These are phyloP conservation scores for Nigrospora sphaerica DNA, from an alignment of 2,329 filamentous ascomycete genomes.

Conservation along the genomic window DNA sequence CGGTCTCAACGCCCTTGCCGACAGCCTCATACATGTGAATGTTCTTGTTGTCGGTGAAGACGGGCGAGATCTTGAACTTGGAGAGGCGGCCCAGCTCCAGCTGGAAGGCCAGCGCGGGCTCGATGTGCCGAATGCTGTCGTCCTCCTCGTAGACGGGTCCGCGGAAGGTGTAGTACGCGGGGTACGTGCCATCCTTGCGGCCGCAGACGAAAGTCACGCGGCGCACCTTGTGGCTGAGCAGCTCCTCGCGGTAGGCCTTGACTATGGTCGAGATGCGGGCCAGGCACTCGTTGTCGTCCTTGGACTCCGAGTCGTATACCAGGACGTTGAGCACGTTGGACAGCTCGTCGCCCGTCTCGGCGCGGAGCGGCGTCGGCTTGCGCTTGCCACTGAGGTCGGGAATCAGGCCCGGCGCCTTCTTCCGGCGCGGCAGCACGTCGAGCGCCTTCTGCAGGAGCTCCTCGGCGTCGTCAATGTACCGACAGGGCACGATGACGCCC, in stretches of 20 bases:
- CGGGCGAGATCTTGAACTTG: slow-evolving; percentile 97
- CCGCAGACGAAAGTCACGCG: slow-evolving; percentile 95
- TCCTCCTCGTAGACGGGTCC: slow-evolving; percentile 86
- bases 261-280: slow-evolving; percentile 69
- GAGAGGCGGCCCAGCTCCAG: slow-evolving; percentile 88
- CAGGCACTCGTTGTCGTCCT: slow-evolving; percentile 75
- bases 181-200: slow-evolving; percentile 87
- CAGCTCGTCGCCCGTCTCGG: slow-evolving; percentile 65
- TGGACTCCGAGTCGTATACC: slow-evolving; percentile 77
- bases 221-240: slow-evolving; percentile 73
- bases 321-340: slow-evolving; percentile 91
- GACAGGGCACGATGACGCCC: slow-evolving; percentile 90
- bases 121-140: slow-evolving; percentile 91
- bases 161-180: slow-evolving; percentile 97
- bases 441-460: slow-evolving; percentile 79
- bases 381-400: slow-evolving; percentile 71
- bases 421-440: slow-evolving; percentile 69
- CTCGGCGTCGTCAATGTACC: slow-evolving; percentile 89
- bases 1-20: slow-evolving; percentile 88
- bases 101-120: slow-evolving; percentile 96
- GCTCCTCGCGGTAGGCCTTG: slow-evolving; percentile 74
- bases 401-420: slow-evolving; percentile 55
- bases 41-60: slow-evolving; percentile 98
- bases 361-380: slow-evolving; percentile 44
- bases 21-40: slow-evolving; percentile 98